These are phyloP conservation scores for Kwoniella sp. DNA, from an alignment of 768 basidiomycete genomes.

Conservation along the genomic window DNA sequence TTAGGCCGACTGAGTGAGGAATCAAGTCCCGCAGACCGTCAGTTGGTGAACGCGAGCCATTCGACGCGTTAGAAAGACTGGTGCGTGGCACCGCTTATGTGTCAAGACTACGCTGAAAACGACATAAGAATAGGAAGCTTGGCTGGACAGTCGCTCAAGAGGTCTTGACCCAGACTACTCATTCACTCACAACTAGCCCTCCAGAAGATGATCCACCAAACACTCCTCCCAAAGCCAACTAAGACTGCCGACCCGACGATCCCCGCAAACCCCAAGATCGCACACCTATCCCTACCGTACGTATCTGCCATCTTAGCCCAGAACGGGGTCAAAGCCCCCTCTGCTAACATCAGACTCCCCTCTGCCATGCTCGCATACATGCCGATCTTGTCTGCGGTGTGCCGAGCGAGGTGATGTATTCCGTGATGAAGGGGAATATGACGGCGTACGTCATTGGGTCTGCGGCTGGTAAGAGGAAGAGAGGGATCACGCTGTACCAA, in stretches of 20 bases:
- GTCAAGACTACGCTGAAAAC: too few species aligned
- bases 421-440: constrained; percentile 46
- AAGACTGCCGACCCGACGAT: constrained; percentile 15
- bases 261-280: constrained; percentile 31
- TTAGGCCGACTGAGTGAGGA: constrained; percentile 36
- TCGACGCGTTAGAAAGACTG: too few species aligned
- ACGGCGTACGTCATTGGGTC: constrained; percentile 39
- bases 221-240: constrained; percentile 34
- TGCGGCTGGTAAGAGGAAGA: constrained; percentile 32
- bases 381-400: constrained; percentile 41
- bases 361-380: constrained; percentile 43
- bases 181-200: constrained; percentile 37
- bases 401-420: constrained; percentile 42
- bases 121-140: too few species aligned
- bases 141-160: too few species aligned
- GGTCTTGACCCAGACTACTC: not conserved
- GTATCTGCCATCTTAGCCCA: constrained; percentile 43
- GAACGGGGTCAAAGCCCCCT: constrained; percentile 34
- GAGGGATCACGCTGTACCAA: constrained; percentile 31
- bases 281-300: constrained; percentile 35
- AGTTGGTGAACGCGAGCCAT: too few species aligned
- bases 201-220: constrained; percentile 43
- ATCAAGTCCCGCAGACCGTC: too few species aligned
- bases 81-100: too few species aligned
- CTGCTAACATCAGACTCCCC: constrained; percentile 42